Conservation (phyloP, 2,329 filamentous ascomycete species). For the Fusarium dimerum region DNA sequence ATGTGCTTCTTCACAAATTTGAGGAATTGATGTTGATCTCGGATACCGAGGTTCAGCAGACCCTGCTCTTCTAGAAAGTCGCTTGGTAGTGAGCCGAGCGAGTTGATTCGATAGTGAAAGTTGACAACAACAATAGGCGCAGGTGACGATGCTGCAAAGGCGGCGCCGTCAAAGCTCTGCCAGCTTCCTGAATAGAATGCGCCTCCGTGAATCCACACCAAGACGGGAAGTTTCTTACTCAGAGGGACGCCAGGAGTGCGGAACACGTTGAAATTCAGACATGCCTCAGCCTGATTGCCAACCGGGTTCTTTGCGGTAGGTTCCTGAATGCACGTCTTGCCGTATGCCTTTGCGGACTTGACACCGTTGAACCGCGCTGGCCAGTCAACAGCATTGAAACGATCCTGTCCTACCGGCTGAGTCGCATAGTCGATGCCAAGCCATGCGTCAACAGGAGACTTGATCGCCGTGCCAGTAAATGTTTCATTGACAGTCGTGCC, state of each 20-base stretch:
- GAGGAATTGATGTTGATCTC: slow-evolving; percentile 54
- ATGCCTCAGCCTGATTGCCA: slow-evolving; percentile 35
- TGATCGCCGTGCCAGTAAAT: background rate
- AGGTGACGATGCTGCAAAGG: slow-evolving; percentile 32
- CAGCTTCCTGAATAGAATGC: slow-evolving; percentile 37
- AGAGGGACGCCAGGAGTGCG: slow-evolving; percentile 35
- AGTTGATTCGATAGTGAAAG: slow-evolving; percentile 44
- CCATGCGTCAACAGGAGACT: slow-evolving; percentile 45
- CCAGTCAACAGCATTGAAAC: slow-evolving; percentile 43
- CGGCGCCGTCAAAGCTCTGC: slow-evolving; percentile 37
- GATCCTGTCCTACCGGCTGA: slow-evolving; percentile 40
- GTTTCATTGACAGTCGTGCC: background rate
- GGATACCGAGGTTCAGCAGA: slow-evolving; percentile 52
- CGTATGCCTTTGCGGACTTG: slow-evolving; percentile 39
- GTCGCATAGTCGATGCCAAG: slow-evolving; percentile 48
- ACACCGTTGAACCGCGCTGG: slow-evolving; percentile 42
- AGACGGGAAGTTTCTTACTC: slow-evolving; percentile 37
- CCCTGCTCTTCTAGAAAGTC: slow-evolving; percentile 37
- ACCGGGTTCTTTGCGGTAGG: slow-evolving; percentile 7
- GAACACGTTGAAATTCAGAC: slow-evolving; percentile 44
- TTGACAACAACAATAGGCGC: slow-evolving; percentile 45
- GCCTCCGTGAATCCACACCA: slow-evolving; percentile 44
- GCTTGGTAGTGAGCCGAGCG: slow-evolving; percentile 47
- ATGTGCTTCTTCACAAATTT: slow-evolving; percentile 57
- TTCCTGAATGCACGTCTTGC: slow-evolving; percentile 46